Evolutionary conservation across 768 basidiomycete species (phyloP), one percentile per base, ranked within the genome.

Genomic region (Boletus insuetus): DNA sequence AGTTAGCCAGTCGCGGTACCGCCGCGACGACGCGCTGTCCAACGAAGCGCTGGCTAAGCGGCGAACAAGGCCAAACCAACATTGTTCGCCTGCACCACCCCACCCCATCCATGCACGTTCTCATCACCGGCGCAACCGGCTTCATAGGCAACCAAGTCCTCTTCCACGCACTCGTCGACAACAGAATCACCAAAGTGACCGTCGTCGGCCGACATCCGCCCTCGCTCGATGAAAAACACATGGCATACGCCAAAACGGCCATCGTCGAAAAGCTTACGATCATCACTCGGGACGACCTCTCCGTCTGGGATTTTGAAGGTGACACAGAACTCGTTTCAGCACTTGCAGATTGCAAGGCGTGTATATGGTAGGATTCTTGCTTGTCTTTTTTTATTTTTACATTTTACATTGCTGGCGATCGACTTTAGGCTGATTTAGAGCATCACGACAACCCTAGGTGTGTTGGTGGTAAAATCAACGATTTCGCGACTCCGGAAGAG

Each of bases 71-170:
- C 9, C 26, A 9, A 29, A 6, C 26, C 9, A 29, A 29, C 26
- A 9, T 29, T 9, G 26, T 29, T 9, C 26, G 26, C 26, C 26
- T 9, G 24, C 24, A 24, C 5, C 24, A 24, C 24, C 26, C 26
- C 26, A 6, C 8, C 26, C 38, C 38, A 7, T 32, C 46, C 46
- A 67, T 67, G 63, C 66, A 67, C 54, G 29, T 67, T 43, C 61
- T 67, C 46, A 61, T 67, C 51, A 68, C 66, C 19, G 66, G 66
- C 49, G 58, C 66, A 3, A 65, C 66, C 13, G 66, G 66, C 19
- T 68, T 63, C 49, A 58, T 68, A 44, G 66, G 66, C 52, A 59
- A 61, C 20, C 56, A 57, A 13, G 61, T 53, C 29, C 45, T 68
- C 4, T 51, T 59, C 31, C 54, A 60, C 37, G 61, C 64, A 2